Evolutionary conservation across 116 monocot genomes (phyloP).

Genomic region (Posidonia oceanica): DNA sequence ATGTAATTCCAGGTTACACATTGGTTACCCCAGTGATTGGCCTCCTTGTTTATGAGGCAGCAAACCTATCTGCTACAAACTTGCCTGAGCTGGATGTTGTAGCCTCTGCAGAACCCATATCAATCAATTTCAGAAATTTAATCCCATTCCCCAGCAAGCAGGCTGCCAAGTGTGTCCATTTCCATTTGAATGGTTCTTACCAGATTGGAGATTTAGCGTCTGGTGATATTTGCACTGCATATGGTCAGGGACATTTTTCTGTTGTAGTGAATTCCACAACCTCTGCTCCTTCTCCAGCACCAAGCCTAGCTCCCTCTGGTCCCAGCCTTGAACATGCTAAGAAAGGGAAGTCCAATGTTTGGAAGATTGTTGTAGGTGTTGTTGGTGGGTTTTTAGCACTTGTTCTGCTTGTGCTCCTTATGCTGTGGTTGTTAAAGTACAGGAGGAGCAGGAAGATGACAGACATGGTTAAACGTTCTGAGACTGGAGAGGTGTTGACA

Average conservation of each 20-base stretch:
- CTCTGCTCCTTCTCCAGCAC: slow-evolving; percentile 17
- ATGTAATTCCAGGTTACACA: slow-evolving; percentile 58
- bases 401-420: slow-evolving; percentile 35
- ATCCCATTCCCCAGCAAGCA: slow-evolving; percentile 10
- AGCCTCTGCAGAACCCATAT: slow-evolving; percentile 35
- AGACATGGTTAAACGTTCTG: slow-evolving; percentile 56
- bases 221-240: slow-evolving; percentile 40
- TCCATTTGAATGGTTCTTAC: slow-evolving; percentile 46
- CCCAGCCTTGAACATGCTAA: slow-evolving; percentile 10
- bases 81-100: slow-evolving; percentile 41
- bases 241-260: slow-evolving; percentile 67
- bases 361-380: slow-evolving; percentile 61
- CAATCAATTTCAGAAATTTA: slow-evolving; percentile 36
- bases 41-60: slow-evolving; percentile 69
- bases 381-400: slow-evolving; percentile 49
- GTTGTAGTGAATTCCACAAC: slow-evolving; percentile 54
- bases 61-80: slow-evolving; percentile 43
- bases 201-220: slow-evolving; percentile 44
- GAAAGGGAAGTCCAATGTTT: slow-evolving; percentile 27
- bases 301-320: not conserved
- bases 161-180: slow-evolving; percentile 49
- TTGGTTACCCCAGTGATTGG: slow-evolving; percentile 72
- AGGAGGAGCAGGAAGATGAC: slow-evolving; percentile 33
- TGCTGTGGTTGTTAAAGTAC: slow-evolving; percentile 22
- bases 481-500: slow-evolving; percentile 52